Conservation (phyloP, 2,329 filamentous ascomycete species). For the Coleophoma crateriformis region DNA sequence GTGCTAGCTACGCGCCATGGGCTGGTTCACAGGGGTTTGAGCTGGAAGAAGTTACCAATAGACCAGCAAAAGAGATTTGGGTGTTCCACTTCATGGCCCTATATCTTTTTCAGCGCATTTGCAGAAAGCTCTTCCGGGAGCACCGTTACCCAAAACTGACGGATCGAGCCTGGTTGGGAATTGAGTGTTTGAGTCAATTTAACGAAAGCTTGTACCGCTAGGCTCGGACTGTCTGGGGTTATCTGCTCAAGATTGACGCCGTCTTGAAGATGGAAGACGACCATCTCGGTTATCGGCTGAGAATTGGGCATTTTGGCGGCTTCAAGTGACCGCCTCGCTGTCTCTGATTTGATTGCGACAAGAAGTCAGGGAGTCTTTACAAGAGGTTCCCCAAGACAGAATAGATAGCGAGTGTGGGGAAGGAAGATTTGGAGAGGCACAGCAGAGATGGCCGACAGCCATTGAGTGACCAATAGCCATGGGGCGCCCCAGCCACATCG, state of each 20-base stretch:
- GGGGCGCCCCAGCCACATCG: no score
- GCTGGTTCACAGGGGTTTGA: no score
- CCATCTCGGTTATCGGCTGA: not conserved
- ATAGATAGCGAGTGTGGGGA: no score
- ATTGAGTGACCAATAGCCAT: no score
- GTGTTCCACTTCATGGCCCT: constrained; percentile 3
- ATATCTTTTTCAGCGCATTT: not conserved
- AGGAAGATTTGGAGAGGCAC: no score
- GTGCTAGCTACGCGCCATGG: not conserved
- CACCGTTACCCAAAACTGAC: not conserved
- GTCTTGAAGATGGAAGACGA: not conserved
- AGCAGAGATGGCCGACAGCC: no score
- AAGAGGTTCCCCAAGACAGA: no score
- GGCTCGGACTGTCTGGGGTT: not conserved
- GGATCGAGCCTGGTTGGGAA: not conserved
- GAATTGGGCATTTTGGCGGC: not conserved
- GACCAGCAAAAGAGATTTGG: constrained; percentile 3
- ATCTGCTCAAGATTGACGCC: not conserved
- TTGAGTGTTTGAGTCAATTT: not conserved
- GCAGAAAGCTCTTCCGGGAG: not conserved
- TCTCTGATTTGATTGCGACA: no score
- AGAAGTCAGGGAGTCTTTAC: no score
- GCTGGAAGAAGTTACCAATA: not conserved
- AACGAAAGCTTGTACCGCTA: not conserved
- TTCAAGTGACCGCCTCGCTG: no score